Evolutionary conservation across 768 basidiomycete genomes (phyloP).

Genomic region (Amanita phalloides): DNA sequence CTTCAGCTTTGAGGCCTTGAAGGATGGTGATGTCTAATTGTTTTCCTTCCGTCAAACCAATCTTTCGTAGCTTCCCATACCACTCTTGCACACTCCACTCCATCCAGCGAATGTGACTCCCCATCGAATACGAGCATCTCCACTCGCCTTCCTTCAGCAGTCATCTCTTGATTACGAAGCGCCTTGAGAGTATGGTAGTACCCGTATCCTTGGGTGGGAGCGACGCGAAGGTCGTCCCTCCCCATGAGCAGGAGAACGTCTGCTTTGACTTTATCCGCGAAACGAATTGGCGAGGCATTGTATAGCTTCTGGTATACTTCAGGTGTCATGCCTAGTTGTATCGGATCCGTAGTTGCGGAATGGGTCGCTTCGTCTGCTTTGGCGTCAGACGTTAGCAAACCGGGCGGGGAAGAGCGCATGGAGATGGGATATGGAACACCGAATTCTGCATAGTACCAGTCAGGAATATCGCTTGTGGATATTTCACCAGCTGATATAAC

Average conservation of each 20-base stretch:
- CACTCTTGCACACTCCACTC: conserved; percentile 48
- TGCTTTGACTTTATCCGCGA: conserved; percentile 37
- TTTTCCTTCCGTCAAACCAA: conserved; percentile 27
- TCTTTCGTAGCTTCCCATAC: conserved; percentile 40
- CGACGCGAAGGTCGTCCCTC: conserved; percentile 48
- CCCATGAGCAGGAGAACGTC: conserved; percentile 54
- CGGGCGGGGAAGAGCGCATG: conserved; percentile 3
- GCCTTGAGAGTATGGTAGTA: conserved; percentile 60
- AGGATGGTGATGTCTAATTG: too few relatives aligned
- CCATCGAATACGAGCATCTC: conserved; percentile 54
- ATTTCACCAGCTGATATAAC: conserved; percentile 54
- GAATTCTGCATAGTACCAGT: conserved; percentile 50
- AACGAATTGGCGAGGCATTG: conserved; percentile 42
- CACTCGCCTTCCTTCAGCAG: conserved; percentile 20
- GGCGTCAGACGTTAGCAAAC: not conserved
- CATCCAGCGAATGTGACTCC: conserved; percentile 54
- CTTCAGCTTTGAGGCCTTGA: too few relatives aligned
- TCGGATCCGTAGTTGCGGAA: not conserved
- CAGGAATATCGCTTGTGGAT: conserved; percentile 52
- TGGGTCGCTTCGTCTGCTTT: not conserved
- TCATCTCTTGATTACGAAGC: conserved; percentile 6
- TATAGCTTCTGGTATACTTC: conserved; percentile 33
- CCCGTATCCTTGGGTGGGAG: conserved; percentile 47
- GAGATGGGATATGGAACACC: conserved; percentile 27
- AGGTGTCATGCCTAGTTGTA: conserved; percentile 30